phyloP scores from a whole-genome alignment of 441 rosid species.

The Pelargonium cotyledonis region DNA sequence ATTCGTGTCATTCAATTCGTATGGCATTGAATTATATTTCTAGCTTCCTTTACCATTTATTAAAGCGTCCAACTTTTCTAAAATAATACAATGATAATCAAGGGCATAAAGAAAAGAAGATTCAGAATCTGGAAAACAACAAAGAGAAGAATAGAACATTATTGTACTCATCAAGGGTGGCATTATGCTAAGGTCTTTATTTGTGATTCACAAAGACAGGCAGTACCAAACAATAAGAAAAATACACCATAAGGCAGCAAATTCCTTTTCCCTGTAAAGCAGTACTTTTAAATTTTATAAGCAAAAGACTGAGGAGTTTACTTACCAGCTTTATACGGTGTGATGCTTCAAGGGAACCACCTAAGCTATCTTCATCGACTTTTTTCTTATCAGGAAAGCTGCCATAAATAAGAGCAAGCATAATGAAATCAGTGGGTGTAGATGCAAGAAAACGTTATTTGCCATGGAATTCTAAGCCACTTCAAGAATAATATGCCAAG shows the following conservation, averaged over 20 bases:
- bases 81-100: neutral
- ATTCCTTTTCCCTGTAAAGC: neutral
- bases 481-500: neutral
- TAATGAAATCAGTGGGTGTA: neutral
- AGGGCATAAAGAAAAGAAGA: neutral
- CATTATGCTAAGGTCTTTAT: neutral
- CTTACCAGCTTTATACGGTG: slow-evolving; percentile 16
- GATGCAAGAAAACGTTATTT: neutral
- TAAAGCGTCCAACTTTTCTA: no score
- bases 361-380: slow-evolving; percentile 32
- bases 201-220: neutral
- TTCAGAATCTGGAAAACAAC: neutral
- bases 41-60: neutral
- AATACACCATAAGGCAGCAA: neutral
- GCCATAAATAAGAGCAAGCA: slow-evolving; percentile 26
- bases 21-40: neutral
- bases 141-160: neutral
- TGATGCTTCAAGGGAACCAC: slow-evolving; percentile 1
- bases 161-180: neutral
- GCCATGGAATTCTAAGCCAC: neutral
- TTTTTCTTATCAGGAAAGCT: slow-evolving; percentile 68
- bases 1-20: neutral
- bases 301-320: neutral
- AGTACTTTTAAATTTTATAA: neutral
- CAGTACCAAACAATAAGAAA: neutral